These are phyloP conservation scores for Lachnellula suecica DNA, from an alignment of 2,329 filamentous ascomycete species.

Conservation along the genomic window DNA sequence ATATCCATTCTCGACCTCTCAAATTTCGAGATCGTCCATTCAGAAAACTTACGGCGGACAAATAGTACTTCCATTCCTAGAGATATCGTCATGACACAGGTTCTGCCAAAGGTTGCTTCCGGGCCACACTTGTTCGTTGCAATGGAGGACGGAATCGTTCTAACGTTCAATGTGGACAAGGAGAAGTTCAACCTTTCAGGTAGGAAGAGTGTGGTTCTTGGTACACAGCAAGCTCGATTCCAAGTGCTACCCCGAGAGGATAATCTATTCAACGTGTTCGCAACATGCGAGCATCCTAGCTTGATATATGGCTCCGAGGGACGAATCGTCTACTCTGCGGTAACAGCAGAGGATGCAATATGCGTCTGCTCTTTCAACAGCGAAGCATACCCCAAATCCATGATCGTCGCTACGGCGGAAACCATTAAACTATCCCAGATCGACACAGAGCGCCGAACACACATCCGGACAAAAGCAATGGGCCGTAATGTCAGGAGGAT, in stretches of 20 bases:
- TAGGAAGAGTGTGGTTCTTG: conserved; percentile 80
- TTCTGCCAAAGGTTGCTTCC: conserved; percentile 59
- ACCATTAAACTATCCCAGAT: conserved; percentile 79
- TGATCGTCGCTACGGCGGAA: conserved; percentile 75
- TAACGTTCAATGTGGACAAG: conserved; percentile 74
- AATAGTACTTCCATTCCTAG: conserved; percentile 79
- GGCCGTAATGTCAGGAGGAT: conserved; percentile 83
- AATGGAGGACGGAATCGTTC: conserved; percentile 88
- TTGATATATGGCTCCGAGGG: conserved; percentile 89
- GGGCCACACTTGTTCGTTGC: conserved; percentile 81
- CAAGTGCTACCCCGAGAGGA: conserved; percentile 71
- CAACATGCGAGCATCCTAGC: conserved; percentile 90
- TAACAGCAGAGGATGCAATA: conserved; percentile 83
- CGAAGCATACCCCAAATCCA: conserved; percentile 75
- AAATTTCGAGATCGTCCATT: conserved; percentile 64
- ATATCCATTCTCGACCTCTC: conserved; percentile 72
- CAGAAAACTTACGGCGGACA: conserved; percentile 58
- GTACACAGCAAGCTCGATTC: conserved; percentile 80
- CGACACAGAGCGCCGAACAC: conserved; percentile 82
- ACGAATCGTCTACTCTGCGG: conserved; percentile 86
- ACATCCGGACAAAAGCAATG: conserved; percentile 78
- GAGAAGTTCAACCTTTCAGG: conserved; percentile 63
- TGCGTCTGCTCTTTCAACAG: conserved; percentile 81
- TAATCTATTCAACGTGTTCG: conserved; percentile 78
- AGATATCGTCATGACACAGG: conserved; percentile 75